Conservation (phyloP, 805 yeast genomes). For the Pichia gijzeniarum region DNA sequence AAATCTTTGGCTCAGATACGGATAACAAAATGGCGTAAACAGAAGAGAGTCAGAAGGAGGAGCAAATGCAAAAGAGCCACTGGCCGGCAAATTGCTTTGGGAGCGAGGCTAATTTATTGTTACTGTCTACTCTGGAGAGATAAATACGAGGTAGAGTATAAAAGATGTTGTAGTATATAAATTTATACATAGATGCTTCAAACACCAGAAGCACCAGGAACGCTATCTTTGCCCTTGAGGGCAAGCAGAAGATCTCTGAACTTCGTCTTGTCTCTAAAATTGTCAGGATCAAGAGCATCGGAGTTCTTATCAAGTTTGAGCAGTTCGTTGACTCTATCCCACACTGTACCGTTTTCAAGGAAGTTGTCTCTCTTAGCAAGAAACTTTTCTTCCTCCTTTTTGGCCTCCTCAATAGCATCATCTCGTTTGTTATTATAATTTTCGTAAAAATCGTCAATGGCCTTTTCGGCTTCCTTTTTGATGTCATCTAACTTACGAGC, state of each 20-base stretch:
- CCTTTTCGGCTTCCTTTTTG: slow-evolving; percentile 68
- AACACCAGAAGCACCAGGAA: slow-evolving; percentile 41
- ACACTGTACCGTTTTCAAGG: slow-evolving; percentile 43
- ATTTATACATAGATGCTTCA: neutral
- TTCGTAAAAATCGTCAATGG: slow-evolving; percentile 88
- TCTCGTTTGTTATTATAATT: slow-evolving; percentile 83
- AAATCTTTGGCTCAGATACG: neutral
- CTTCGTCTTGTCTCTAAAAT: slow-evolving; percentile 44
- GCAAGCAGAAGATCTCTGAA: slow-evolving; percentile 46
- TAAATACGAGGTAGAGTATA: too few relatives aligned
- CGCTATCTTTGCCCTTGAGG: slow-evolving; percentile 47
- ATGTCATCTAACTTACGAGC: slow-evolving; percentile 57
- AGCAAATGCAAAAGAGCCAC: neutral
- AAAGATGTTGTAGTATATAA: too few relatives aligned
- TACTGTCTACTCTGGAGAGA: too few relatives aligned
- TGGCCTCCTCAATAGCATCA: slow-evolving; percentile 53
- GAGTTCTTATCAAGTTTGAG: slow-evolving; percentile 33
- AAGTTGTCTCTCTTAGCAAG: slow-evolving; percentile 66
- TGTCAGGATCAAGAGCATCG: slow-evolving; percentile 26
- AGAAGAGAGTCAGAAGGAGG: too few relatives aligned
- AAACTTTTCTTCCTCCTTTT: slow-evolving; percentile 64
- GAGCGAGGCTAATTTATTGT: neutral
- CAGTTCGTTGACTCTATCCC: slow-evolving; percentile 51
- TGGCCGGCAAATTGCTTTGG: too few relatives aligned
- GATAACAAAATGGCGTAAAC: neutral